phyloP scores from a whole-genome alignment of 2,329 filamentous ascomycete genomes.

The Fusarium paranaense region DNA sequence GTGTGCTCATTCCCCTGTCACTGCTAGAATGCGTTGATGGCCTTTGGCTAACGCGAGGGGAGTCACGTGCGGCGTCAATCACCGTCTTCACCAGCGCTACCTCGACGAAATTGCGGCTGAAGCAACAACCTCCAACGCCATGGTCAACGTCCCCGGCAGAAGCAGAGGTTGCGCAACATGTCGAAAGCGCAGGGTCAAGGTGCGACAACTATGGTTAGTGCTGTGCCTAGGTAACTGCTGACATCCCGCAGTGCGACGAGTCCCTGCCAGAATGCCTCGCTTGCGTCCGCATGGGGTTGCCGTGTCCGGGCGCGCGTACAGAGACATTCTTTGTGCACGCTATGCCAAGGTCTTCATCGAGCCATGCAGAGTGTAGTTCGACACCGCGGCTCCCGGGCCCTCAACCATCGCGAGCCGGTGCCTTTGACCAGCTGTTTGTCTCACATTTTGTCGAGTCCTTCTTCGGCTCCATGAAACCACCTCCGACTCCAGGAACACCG shows the following conservation, averaged over 20 bases:
- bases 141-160: constrained; percentile 23
- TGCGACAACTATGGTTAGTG: not conserved
- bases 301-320: constrained; percentile 9
- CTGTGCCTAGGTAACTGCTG: not conserved
- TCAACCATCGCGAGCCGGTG: constrained; percentile 2
- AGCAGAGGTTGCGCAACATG: constrained; percentile 22
- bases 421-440: constrained; percentile 20
- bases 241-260: constrained; percentile 11
- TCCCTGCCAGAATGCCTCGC: constrained; percentile 2
- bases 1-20: not conserved
- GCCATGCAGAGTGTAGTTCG: not conserved
- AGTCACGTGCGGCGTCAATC: not conserved
- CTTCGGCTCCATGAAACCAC: constrained; percentile 14
- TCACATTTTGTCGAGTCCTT: constrained; percentile 22
- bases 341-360: not conserved
- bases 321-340: constrained; percentile 17
- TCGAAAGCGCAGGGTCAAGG: constrained; percentile 20
- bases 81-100: not conserved
- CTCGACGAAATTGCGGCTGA: not conserved
- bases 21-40: no score
- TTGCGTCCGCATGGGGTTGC: constrained; percentile 16
- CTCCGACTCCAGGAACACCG: not conserved
- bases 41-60: not conserved
- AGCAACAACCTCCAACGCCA: not conserved
- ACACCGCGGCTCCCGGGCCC: not conserved